phyloP scores from a whole-genome alignment of 345 rosid species.

The Chamaenerion angustifolium region DNA sequence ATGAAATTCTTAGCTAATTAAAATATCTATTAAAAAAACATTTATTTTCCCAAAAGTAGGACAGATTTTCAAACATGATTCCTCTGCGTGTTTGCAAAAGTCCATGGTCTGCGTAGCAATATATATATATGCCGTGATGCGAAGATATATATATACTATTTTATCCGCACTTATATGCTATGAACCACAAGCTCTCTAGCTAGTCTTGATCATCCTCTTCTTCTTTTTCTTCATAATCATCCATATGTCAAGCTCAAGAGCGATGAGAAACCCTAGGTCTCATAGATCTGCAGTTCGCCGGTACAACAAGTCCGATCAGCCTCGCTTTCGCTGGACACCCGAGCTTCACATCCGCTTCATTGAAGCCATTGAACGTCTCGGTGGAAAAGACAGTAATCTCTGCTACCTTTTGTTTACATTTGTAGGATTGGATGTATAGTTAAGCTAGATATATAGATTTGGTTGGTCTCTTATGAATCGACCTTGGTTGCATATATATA shows the following conservation, averaged over 20 bases:
- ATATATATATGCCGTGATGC: too few species aligned
- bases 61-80: too few species aligned
- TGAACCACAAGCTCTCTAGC: not conserved
- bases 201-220: too few species aligned
- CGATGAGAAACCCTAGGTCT: conserved; percentile 9
- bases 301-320: conserved; percentile 30
- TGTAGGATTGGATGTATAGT: too few species aligned
- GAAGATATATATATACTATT: too few species aligned
- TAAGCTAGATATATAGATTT: too few species aligned
- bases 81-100: too few species aligned
- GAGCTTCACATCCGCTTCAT: conserved; percentile 30
- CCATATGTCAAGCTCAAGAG: not conserved
- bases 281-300: conserved; percentile 13
- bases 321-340: conserved; percentile 35
- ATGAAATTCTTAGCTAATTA: too few species aligned
- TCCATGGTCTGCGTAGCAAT: conserved; percentile 12
- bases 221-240: not conserved
- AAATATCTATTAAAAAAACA: too few species aligned
- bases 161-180: conserved; percentile 4
- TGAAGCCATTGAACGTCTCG: conserved; percentile 21
- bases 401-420: not conserved
- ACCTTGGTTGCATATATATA: not conserved
- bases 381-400: conserved; percentile 33
- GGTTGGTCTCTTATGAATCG: too few species aligned
- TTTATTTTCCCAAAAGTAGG: too few species aligned